phyloP scores from a whole-genome alignment of 2,329 filamentous ascomycete genomes.

The Pseudogymnoascus sp. region DNA sequence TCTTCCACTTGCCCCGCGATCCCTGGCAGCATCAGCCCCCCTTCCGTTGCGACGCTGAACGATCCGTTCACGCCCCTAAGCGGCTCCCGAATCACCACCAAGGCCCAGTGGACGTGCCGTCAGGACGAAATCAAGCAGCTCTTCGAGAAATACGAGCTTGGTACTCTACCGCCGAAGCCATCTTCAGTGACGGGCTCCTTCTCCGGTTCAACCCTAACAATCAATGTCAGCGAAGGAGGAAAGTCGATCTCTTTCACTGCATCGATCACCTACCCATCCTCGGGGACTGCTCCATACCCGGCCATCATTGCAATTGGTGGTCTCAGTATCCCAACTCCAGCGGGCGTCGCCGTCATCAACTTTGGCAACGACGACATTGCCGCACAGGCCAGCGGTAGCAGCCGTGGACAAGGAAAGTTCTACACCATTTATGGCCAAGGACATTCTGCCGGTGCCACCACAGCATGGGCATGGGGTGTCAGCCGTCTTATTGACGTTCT shows the following conservation, averaged over 20 bases:
- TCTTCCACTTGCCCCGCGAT: constrained; percentile 6
- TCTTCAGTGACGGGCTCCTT: constrained; percentile 38
- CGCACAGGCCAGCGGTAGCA: constrained; percentile 36
- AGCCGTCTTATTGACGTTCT: constrained; percentile 52
- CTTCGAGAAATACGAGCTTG: constrained; percentile 44
- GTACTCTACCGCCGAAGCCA: constrained; percentile 38
- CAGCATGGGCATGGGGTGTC: constrained; percentile 56
- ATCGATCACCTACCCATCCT: constrained; percentile 33
- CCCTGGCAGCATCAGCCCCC: constrained; percentile 11
- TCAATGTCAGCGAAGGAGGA: constrained; percentile 35
- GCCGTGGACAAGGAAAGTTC: constrained; percentile 49
- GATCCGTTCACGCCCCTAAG: constrained; percentile 41
- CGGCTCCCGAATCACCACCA: constrained; percentile 36
- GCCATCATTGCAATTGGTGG: constrained; percentile 50
- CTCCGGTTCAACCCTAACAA: constrained; percentile 35
- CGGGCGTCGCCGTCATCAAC: constrained; percentile 46
- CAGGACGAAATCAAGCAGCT: constrained; percentile 39
- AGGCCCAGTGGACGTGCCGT: constrained; percentile 41
- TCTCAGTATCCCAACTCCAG: constrained; percentile 45
- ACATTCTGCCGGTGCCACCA: constrained; percentile 49
- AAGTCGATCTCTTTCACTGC: constrained; percentile 39
- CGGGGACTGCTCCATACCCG: constrained; percentile 40
- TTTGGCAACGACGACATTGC: constrained; percentile 53
- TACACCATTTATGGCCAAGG: constrained; percentile 48
- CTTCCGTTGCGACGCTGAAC: constrained; percentile 17